phyloP scores from a whole-genome alignment of 2,329 filamentous ascomycete species.

The Penicillium palitans region DNA sequence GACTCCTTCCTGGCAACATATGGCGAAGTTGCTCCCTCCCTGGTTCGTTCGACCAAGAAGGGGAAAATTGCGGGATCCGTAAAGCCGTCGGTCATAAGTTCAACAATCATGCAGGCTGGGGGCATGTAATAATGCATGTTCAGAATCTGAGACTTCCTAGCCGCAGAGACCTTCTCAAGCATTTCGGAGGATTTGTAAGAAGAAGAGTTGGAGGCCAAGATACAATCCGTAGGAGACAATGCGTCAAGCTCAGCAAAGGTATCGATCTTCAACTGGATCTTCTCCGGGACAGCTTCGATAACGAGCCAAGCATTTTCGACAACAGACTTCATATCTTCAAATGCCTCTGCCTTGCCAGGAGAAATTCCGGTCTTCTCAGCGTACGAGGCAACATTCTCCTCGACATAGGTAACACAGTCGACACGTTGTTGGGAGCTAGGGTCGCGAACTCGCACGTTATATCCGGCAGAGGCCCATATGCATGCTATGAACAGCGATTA shows the following conservation, averaged over 20 bases:
- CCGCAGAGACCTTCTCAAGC: slow-evolving; percentile 44
- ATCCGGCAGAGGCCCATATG: slow-evolving; percentile 37
- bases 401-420: slow-evolving; percentile 36
- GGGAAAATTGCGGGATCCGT: slow-evolving; percentile 48
- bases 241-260: no score
- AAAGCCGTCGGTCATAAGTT: slow-evolving; percentile 55
- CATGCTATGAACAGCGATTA: slow-evolving; percentile 22
- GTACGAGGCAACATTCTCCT: slow-evolving; percentile 35
- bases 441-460: slow-evolving; percentile 32
- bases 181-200: slow-evolving; percentile 55
- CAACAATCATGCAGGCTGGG: slow-evolving; percentile 47
- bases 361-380: slow-evolving; percentile 29
- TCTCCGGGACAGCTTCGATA: slow-evolving; percentile 56
- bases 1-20: slow-evolving; percentile 51
- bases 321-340: slow-evolving; percentile 43
- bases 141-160: slow-evolving; percentile 43
- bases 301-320: slow-evolving; percentile 54
- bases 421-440: slow-evolving; percentile 33
- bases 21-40: slow-evolving; percentile 45
- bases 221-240: no score
- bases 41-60: slow-evolving; percentile 46
- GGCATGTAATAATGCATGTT: slow-evolving; percentile 59
- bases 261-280: no score
- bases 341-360: slow-evolving; percentile 35
- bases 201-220: no score